These are phyloP conservation scores for Geotrichum australiense DNA, from an alignment of 1,139 yeast genomes.

Conservation along the genomic window DNA sequence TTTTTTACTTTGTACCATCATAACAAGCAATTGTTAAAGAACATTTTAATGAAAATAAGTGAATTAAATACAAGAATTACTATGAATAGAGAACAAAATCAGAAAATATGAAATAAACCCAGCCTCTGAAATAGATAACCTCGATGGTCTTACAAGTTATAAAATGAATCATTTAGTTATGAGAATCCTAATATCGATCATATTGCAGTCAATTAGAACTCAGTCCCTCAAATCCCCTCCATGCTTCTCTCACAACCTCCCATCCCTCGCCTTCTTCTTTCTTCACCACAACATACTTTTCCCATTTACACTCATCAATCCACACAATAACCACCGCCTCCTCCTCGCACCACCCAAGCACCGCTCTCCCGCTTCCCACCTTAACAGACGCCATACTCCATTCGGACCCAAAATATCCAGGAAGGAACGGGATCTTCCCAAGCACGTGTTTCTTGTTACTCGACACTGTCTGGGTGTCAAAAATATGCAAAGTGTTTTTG, in stretches of 20 bases:
- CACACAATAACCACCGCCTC: slow-evolving; percentile 63
- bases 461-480: slow-evolving; percentile 41
- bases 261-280: slow-evolving; percentile 38
- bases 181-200: no score
- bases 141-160: no score
- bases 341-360: slow-evolving; percentile 73
- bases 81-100: no score
- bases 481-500: slow-evolving; percentile 82
- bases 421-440: slow-evolving; percentile 59
- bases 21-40: no score
- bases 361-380: slow-evolving; percentile 46
- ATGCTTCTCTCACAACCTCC: slow-evolving; percentile 65
- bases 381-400: slow-evolving; percentile 88
- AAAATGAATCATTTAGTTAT: no score
- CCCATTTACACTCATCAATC: slow-evolving; percentile 69
- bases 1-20: no score
- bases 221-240: slow-evolving; percentile 54
- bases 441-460: slow-evolving; percentile 60
- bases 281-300: slow-evolving; percentile 66
- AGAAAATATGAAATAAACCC: no score
- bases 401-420: slow-evolving; percentile 71
- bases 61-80: no score
- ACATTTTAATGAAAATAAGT: no score
- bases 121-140: no score
- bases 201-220: slow-evolving; percentile 11